phyloP scores from a whole-genome alignment of 768 basidiomycete species.

The Collybia sp. region DNA sequence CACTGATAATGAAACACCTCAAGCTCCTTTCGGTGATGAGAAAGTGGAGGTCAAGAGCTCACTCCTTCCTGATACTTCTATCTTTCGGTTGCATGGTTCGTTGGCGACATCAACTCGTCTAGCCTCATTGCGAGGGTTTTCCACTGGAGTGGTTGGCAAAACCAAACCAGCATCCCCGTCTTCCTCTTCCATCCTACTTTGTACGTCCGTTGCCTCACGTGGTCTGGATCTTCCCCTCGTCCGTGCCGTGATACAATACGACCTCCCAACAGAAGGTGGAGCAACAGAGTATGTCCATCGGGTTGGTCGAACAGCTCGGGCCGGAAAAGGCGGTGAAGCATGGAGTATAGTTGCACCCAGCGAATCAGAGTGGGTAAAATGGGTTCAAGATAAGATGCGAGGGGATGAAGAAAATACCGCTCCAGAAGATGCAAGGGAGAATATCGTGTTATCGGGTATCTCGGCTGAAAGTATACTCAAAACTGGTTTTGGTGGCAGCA shows the following conservation, averaged over 20 bases:
- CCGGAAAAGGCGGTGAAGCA: conserved; percentile 91
- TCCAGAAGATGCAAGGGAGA: conserved; percentile 26
- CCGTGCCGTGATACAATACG: conserved; percentile 91
- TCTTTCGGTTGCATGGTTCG: conserved; percentile 93
- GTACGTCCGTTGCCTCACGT: conserved; percentile 97
- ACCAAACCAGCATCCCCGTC: conserved; percentile 16
- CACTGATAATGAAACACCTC: conserved; percentile 19
- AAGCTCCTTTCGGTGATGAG: conserved; percentile 19
- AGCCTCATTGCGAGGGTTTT: conserved; percentile 80
- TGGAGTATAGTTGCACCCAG: conserved; percentile 90
- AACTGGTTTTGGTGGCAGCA: conserved; percentile 84
- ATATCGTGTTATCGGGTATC: conserved; percentile 51
- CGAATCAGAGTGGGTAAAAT: conserved; percentile 86
- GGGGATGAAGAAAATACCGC: conserved; percentile 29
- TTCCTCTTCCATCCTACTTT: conserved; percentile 73
- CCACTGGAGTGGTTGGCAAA: conserved; percentile 33
- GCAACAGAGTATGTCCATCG: conserved; percentile 96
- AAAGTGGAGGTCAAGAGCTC: conserved; percentile 61
- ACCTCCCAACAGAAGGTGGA: conserved; percentile 96
- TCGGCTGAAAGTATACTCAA: conserved; percentile 67
- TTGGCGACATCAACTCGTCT: conserved; percentile 78
- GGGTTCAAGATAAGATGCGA: conserved; percentile 84
- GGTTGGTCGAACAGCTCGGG: conserved; percentile 95
- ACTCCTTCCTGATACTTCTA: conserved; percentile 74
- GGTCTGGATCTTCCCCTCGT: conserved; percentile 96